Conservation (phyloP, 2,329 filamentous ascomycete species). For the Sarocladium brachiariae region DNA sequence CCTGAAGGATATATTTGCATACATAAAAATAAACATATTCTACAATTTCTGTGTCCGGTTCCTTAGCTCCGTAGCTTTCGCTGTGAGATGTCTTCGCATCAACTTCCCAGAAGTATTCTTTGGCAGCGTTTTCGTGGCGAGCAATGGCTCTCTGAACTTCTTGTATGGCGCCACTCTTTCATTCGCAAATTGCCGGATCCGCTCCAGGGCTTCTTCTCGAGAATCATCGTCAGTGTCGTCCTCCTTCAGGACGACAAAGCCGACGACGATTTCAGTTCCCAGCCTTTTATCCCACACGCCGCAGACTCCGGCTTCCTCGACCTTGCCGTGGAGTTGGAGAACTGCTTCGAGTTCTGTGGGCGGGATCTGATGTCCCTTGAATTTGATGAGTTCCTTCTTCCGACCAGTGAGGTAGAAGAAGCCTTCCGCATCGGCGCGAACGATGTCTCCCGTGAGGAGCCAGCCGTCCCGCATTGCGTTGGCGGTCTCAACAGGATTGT, state of each 20-base stretch:
- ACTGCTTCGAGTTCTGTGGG: constrained; percentile 25
- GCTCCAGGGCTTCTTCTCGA: constrained; percentile 10
- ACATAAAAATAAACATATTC: background rate
- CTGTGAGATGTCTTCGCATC: constrained; percentile 17
- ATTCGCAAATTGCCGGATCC: constrained; percentile 20
- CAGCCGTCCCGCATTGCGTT: constrained; percentile 21
- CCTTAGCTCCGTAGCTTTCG: constrained; percentile 12
- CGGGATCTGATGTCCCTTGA: constrained; percentile 24
- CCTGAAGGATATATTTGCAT: too few relatives aligned
- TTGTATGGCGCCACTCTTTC: constrained; percentile 23
- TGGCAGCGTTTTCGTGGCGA: constrained; percentile 20
- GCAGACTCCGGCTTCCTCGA: constrained; percentile 25
- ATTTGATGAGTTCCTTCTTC: constrained; percentile 26
- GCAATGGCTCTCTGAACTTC: constrained; percentile 21
- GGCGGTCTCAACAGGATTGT: constrained; percentile 19
- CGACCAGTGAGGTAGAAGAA: constrained; percentile 24
- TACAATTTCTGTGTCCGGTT: constrained; percentile 13
- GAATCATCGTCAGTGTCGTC: constrained; percentile 1
- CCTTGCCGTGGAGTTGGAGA: constrained; percentile 19
- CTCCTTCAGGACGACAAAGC: constrained; percentile 19
- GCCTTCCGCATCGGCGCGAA: constrained; percentile 20
- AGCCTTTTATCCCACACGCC: constrained; percentile 18
- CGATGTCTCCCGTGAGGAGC: constrained; percentile 25
- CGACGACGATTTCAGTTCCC: constrained; percentile 23
- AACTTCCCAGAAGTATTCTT: constrained; percentile 24